Conservation (phyloP, 495 filamentous ascomycete genomes). For the Daldinia decipiens region DNA sequence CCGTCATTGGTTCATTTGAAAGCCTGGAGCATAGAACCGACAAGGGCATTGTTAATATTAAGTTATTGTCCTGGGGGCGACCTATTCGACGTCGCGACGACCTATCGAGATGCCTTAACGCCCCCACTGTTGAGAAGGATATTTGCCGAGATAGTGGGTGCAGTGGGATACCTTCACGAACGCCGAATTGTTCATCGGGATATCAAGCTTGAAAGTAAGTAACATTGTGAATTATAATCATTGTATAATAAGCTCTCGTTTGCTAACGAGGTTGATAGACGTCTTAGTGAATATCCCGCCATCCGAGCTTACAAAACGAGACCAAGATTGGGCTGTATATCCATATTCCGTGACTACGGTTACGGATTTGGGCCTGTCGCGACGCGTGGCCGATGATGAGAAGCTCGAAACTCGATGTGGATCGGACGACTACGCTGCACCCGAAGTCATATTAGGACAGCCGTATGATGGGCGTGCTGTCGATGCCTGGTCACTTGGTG, state of each 20-base stretch:
- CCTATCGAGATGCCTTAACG: slow-evolving; percentile 68
- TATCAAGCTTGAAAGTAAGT: slow-evolving; percentile 96
- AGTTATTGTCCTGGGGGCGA: slow-evolving; percentile 95
- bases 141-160: slow-evolving; percentile 86
- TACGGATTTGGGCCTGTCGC: slow-evolving; percentile 91
- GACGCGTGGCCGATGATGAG: slow-evolving; percentile 78
- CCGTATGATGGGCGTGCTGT: slow-evolving; percentile 92
- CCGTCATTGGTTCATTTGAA: slow-evolving; percentile 90
- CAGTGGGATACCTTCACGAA: slow-evolving; percentile 85
- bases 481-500: slow-evolving; percentile 95
- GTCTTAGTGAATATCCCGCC: slow-evolving; percentile 86
- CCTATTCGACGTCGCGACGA: slow-evolving; percentile 89
- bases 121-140: slow-evolving; percentile 81
- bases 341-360: slow-evolving; percentile 85
- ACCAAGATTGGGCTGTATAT: slow-evolving; percentile 72
- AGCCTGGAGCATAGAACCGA: slow-evolving; percentile 83
- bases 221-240: neutral
- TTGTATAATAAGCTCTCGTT: slow-evolving; percentile 7
- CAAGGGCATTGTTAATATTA: slow-evolving; percentile 83
- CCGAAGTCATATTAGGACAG: slow-evolving; percentile 94
- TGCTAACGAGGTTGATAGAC: slow-evolving; percentile 64
- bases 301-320: slow-evolving; percentile 55
- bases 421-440: slow-evolving; percentile 95
- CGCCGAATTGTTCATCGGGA: slow-evolving; percentile 92
- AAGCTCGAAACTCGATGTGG: slow-evolving; percentile 91